A percentile compares a stretch with the other conserved stretches of the same genome.
These are phyloP conservation scores for Scutellaria galericulata DNA, from an alignment of 257 asterid species.

Conservation along the genomic window DNA sequence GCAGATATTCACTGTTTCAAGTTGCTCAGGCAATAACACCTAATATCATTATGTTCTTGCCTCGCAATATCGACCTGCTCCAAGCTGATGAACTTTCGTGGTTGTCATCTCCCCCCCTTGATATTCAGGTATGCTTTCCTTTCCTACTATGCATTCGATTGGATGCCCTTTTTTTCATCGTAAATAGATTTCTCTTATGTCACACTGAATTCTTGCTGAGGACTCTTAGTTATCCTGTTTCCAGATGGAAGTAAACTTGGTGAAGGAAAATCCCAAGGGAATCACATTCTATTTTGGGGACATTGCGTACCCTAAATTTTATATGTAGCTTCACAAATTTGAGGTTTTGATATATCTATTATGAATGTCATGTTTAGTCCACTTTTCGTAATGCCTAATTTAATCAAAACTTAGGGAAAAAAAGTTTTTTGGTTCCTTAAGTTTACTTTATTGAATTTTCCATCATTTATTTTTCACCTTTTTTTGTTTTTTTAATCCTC, in stretches of 20 bases:
- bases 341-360: no score
- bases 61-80: slow-evolving; percentile 65
- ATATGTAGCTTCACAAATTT: not conserved
- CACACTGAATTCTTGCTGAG: not conserved
- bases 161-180: not conserved
- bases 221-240: not conserved
- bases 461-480: no score
- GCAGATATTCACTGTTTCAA: slow-evolving; percentile 74
- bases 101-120: slow-evolving; percentile 82
- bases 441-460: no score
- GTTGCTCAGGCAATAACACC: slow-evolving; percentile 70
- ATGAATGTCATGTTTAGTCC: no score
- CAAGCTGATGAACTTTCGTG: slow-evolving; percentile 76
- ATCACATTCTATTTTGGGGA: slow-evolving; percentile 67
- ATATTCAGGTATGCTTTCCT: slow-evolving; percentile 52
- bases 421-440: no score
- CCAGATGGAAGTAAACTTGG: slow-evolving; percentile 72
- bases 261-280: slow-evolving; percentile 58
- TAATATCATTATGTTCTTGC: slow-evolving; percentile 79
- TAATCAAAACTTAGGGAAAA: no score
- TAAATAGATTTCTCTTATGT: not conserved
- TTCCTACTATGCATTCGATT: not conserved
- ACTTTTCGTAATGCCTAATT: no score
- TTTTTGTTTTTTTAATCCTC: no score
- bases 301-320: slow-evolving; percentile 25